Conservation (phyloP, 1,139 yeast species). For the Eremothecium coryli region DNA sequence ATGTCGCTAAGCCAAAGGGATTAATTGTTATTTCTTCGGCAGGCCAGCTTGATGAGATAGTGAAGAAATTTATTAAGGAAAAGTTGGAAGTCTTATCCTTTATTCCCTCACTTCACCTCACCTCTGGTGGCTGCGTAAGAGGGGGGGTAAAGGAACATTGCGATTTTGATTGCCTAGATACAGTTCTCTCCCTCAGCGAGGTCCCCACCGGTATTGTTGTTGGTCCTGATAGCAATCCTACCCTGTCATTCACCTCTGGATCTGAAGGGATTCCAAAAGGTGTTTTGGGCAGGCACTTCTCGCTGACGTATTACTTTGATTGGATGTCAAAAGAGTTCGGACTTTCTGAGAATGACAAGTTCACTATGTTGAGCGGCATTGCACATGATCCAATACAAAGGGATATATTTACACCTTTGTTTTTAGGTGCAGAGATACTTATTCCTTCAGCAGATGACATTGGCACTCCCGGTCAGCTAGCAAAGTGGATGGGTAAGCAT, state of each 20-base stretch:
- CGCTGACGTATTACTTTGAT: slow-evolving; percentile 92
- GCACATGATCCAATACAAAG: slow-evolving; percentile 99
- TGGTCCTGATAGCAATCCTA: slow-evolving; percentile 97
- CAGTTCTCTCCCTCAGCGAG: slow-evolving; percentile 39
- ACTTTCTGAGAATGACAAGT: slow-evolving; percentile 68
- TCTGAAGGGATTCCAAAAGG: slow-evolving; percentile 99
- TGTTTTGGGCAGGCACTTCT: slow-evolving; percentile 94
- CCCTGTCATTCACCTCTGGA: slow-evolving; percentile 95
- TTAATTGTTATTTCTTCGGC: slow-evolving; percentile 85
- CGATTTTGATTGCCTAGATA: slow-evolving; percentile 41
- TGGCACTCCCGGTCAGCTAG: slow-evolving; percentile 95
- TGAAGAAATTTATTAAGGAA: slow-evolving; percentile 60
- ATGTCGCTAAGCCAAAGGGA: slow-evolving; percentile 90
- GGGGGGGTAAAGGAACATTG: slow-evolving; percentile 42
- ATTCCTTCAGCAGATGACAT: slow-evolving; percentile 96
- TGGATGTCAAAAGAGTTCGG: slow-evolving; percentile 93
- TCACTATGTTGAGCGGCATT: slow-evolving; percentile 96
- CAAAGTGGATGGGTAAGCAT: slow-evolving; percentile 91
- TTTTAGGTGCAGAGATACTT: slow-evolving; percentile 83
- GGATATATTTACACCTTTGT: slow-evolving; percentile 96
- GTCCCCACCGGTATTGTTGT: slow-evolving; percentile 80
- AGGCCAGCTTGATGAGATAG: slow-evolving; percentile 67
- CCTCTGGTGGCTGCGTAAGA: slow-evolving; percentile 62
- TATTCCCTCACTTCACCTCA: slow-evolving; percentile 67
- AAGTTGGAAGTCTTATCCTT: slow-evolving; percentile 66